Conservation (phyloP, 2,329 filamentous ascomycete genomes). For the Arachnomyces sp. region DNA sequence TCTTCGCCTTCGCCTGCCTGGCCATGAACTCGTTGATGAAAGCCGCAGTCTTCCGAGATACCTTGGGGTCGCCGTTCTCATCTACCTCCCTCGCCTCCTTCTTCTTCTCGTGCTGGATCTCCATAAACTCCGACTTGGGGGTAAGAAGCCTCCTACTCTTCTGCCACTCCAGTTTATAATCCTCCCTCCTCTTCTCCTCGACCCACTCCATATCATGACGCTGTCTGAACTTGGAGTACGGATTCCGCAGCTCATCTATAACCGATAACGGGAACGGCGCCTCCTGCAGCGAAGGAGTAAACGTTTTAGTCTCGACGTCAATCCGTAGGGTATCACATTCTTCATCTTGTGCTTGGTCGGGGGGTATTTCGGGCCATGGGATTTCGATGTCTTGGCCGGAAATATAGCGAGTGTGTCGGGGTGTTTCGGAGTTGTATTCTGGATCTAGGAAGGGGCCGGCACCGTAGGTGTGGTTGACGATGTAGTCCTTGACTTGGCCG, state of each 20-base stretch:
- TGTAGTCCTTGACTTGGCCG: conserved; percentile 59
- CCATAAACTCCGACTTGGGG: conserved; percentile 36
- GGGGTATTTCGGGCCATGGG: conserved; percentile 60
- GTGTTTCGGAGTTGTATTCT: conserved; percentile 35
- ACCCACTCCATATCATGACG: conserved; percentile 70
- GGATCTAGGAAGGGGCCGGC: conserved; percentile 45
- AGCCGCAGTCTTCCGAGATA: conserved; percentile 23
- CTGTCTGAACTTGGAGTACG: conserved; percentile 72
- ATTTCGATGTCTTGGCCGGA: conserved; percentile 64
- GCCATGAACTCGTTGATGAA: conserved; percentile 32
- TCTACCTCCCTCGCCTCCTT: conserved; percentile 28
- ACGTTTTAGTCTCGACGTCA: conserved; percentile 66
- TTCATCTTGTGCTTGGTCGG: conserved; percentile 46
- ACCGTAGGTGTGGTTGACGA: conserved; percentile 63
- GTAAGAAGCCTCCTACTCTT: conserved; percentile 40
- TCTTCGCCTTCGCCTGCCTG: conserved; percentile 12
- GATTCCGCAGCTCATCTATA: conserved; percentile 77
- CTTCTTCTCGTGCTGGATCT: conserved; percentile 29
- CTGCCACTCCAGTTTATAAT: conserved; percentile 38
- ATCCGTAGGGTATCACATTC: conserved; percentile 65
- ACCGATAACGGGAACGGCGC: conserved; percentile 72
- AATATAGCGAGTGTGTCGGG: conserved; percentile 46
- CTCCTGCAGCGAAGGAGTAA: conserved; percentile 65
- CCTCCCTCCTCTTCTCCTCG: conserved; percentile 53
- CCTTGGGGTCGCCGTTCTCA: conserved; percentile 28